These are phyloP conservation scores for Coelastrella sp. DNA, from an alignment of 139 green algal species.

Conservation along the genomic window DNA sequence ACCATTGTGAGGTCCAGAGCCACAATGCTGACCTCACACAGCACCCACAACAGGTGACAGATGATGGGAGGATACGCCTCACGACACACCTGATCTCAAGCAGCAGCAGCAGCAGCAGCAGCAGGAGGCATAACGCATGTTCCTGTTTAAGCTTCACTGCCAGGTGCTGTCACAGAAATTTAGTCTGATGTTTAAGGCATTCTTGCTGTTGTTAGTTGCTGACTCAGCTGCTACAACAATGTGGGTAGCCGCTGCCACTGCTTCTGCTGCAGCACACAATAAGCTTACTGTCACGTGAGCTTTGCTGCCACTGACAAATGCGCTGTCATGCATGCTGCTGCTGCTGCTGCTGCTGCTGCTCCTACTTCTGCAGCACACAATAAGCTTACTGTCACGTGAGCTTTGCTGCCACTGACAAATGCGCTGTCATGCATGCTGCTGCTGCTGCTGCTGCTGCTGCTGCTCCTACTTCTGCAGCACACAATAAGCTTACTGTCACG, in stretches of 20 bases:
- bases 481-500: background rate
- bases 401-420: too few relatives aligned
- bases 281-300: too few relatives aligned
- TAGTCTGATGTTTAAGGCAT: background rate
- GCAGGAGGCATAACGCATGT: background rate
- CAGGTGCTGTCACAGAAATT: too few relatives aligned
- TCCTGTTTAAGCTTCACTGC: background rate
- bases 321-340: too few relatives aligned
- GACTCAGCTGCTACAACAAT: background rate
- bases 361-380: too few relatives aligned
- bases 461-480: too few relatives aligned
- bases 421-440: too few relatives aligned
- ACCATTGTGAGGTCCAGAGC: constrained; percentile 77
- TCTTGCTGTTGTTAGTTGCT: background rate
- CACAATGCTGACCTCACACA: constrained; percentile 71
- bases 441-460: too few relatives aligned
- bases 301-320: too few relatives aligned
- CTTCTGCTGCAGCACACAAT: background rate
- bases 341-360: too few relatives aligned
- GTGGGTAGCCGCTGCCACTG: background rate
- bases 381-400: too few relatives aligned
- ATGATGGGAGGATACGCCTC: constrained; percentile 66
- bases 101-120: constrained; percentile 12
- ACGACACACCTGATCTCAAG: constrained; percentile 61
- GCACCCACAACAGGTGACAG: constrained; percentile 62